Evolutionary conservation across 768 basidiomycete species (phyloP).

Genomic region (Pluteus cervinus): DNA sequence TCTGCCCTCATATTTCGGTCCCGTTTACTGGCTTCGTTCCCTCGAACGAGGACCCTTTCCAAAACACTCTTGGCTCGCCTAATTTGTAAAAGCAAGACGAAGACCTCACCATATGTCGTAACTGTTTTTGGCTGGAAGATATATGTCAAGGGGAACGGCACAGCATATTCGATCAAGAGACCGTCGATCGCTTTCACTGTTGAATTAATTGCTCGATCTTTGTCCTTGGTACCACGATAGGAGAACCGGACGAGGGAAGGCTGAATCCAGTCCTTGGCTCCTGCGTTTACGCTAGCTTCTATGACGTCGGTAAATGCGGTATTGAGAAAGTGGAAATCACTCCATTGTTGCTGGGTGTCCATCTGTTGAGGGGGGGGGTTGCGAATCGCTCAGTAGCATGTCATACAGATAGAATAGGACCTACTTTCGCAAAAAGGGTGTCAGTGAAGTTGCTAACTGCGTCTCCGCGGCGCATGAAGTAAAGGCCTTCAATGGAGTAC

Average conservation of each 20-base stretch:
- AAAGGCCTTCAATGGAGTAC: constrained; percentile 58
- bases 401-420: constrained; percentile 4
- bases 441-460: constrained; percentile 70
- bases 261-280: constrained; percentile 54
- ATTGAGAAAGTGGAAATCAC: constrained; percentile 81
- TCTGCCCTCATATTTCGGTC: constrained; percentile 32
- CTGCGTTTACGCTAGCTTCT: constrained; percentile 34
- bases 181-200: constrained; percentile 65
- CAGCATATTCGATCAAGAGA: constrained; percentile 69
- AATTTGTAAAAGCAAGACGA: constrained; percentile 69
- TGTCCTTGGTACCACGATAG: constrained; percentile 47
- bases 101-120: constrained; percentile 58
- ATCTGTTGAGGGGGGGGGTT: constrained; percentile 38
- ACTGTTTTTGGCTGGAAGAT: constrained; percentile 56
- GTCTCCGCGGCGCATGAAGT: constrained; percentile 75
- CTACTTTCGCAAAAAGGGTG: constrained; percentile 67
- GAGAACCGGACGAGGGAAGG: constrained; percentile 67
- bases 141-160: constrained; percentile 78
- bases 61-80: constrained; percentile 65
- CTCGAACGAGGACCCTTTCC: constrained; percentile 63
- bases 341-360: constrained; percentile 68
- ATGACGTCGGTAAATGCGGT: constrained; percentile 67
- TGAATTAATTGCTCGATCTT: constrained; percentile 35
- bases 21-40: constrained; percentile 31
- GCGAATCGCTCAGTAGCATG: background rate